These are phyloP conservation scores for Fremontodendron californicum DNA, from an alignment of 345 rosid genomes.

Conservation along the genomic window DNA sequence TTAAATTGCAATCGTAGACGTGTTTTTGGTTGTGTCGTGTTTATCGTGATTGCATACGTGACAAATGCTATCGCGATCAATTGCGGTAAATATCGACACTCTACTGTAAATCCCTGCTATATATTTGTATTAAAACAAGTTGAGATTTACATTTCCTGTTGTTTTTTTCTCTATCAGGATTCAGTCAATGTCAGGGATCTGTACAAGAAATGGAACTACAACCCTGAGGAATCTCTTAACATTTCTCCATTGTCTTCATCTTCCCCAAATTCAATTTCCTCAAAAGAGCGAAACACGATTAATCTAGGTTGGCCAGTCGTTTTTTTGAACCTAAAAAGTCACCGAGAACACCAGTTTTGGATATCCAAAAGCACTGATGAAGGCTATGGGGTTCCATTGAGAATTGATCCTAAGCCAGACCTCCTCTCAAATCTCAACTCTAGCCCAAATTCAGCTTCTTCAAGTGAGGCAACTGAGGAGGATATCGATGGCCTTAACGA, in stretches of 20 bases:
- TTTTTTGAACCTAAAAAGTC: constrained; percentile 31
- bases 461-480: constrained; percentile 53
- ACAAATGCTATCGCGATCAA: too few relatives aligned
- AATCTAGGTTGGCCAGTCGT: constrained; percentile 41
- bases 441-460: constrained; percentile 76
- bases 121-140: not conserved
- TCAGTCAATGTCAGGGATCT: constrained; percentile 28
- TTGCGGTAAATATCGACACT: too few relatives aligned
- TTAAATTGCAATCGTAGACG: too few relatives aligned
- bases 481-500: constrained; percentile 30
- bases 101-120: too few relatives aligned
- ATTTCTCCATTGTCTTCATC: constrained; percentile 34
- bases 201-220: constrained; percentile 39
- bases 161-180: constrained; percentile 19
- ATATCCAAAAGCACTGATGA: constrained; percentile 30
- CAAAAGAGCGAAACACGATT: constrained; percentile 28
- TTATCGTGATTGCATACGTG: too few relatives aligned
- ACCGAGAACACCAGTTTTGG: constrained; percentile 41
- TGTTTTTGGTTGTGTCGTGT: too few relatives aligned
- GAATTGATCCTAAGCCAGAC: constrained; percentile 35
- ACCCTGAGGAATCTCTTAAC: constrained; percentile 30
- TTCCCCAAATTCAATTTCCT: too few relatives aligned
- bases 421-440: constrained; percentile 66
- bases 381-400: constrained; percentile 23
- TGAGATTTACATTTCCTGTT: not conserved